Evolutionary conservation across 2,329 filamentous ascomycete genomes (phyloP), one percentile per base, ranked within the genome.

Genomic region (Nigrospora osmanthi): DNA sequence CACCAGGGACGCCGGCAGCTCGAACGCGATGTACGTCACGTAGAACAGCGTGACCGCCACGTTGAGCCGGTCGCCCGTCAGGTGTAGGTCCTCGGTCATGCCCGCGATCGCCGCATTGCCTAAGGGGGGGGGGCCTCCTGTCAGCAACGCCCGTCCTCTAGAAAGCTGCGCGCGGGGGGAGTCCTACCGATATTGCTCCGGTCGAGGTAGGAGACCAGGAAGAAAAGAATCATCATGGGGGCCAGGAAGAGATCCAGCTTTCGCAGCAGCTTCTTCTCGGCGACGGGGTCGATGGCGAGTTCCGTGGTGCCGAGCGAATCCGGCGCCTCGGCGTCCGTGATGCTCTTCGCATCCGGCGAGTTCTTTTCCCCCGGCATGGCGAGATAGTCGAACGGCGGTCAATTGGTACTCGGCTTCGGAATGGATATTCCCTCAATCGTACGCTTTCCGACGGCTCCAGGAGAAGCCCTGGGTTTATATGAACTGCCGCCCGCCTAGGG

Each of bases 1-100:
- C 6, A 73, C 42, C 32, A 55, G 47, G 19, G 54, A 54, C 15
- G 52, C 52, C 12, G 54, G 54, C 10, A 57, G 49, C 16, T 57
- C 54, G 40, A 56, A 55, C 4, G 54, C 19, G 12, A 55, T 52
- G 30, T 58, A 58, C 3, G 53, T 54, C 5, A 58, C 50, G 31
- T 52, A 52, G 37, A 52, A 52, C 11, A 52, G 17, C 4, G 48
- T 48, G 6, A 52, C 48, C 15, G 50, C 50, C 14, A 49, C 44
- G 31, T 52, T 52, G 11, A 50, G 39, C 11, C 42, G 30, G 38
- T 47, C 47, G 11, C 50, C 46, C 7, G 23, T 41, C 16, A 52
- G 43, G 12, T 43, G 39, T 1, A 52, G 44, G 35, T 52, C 50
- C 14, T 43, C 43, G 12, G 46, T 45, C 50, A 52, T 52, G 12